phyloP scores from a whole-genome alignment of 345 rosid species.

The Rhodomyrtus tomentosa region DNA sequence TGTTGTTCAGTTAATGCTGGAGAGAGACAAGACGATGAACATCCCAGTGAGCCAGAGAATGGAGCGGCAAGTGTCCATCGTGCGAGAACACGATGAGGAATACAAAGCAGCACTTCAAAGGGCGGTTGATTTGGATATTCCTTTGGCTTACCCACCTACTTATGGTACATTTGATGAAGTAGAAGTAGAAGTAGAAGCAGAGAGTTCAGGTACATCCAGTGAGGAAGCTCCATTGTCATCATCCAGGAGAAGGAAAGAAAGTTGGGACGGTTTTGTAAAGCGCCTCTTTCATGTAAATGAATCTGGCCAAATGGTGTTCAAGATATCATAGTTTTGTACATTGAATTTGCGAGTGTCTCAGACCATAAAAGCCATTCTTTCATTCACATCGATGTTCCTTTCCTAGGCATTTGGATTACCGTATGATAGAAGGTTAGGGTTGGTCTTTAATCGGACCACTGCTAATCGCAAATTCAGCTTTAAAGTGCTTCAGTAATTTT shows the following conservation, averaged over 20 bases:
- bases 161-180: slow-evolving; percentile 72
- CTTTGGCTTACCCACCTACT: slow-evolving; percentile 37
- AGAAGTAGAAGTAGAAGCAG: slow-evolving; percentile 27
- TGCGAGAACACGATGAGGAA: slow-evolving; percentile 68
- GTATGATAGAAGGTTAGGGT: not conserved
- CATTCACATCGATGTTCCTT: not conserved
- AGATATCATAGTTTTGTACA: slow-evolving; percentile 5
- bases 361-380: not conserved
- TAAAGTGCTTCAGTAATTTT: not conserved
- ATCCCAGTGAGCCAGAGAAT: slow-evolving; percentile 75
- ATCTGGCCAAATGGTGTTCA: slow-evolving; percentile 38
- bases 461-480: not conserved
- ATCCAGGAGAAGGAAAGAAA: slow-evolving; percentile 27
- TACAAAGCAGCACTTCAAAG: slow-evolving; percentile 72
- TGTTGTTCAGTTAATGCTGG: slow-evolving; percentile 57
- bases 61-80: slow-evolving; percentile 57
- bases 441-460: not conserved
- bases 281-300: slow-evolving; percentile 39
- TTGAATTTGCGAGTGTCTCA: not conserved
- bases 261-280: slow-evolving; percentile 48
- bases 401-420: not conserved
- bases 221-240: slow-evolving; percentile 16
- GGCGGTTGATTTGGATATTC: slow-evolving; percentile 62
- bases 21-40: slow-evolving; percentile 54
- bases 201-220: slow-evolving; percentile 36